phyloP scores from a whole-genome alignment of 2,329 filamentous ascomycete genomes.

The Colletotrichum truncatum region DNA sequence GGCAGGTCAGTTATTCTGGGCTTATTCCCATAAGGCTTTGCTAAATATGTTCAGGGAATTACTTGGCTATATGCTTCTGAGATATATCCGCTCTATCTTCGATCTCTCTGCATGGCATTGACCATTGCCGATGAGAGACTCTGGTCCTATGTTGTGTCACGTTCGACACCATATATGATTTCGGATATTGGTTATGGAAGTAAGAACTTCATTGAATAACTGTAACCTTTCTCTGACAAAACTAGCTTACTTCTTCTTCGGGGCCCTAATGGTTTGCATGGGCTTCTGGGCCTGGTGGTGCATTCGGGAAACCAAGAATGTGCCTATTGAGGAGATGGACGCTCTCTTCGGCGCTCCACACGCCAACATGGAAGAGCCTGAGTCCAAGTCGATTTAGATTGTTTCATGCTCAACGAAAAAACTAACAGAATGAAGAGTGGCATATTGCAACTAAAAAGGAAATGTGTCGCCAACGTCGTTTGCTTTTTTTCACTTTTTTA shows the following conservation, averaged over 20 bases:
- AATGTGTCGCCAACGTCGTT: too few species aligned
- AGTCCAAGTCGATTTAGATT: not conserved
- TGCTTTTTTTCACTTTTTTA: too few species aligned
- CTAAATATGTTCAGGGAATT: slow-evolving; percentile 43
- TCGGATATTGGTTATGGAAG: slow-evolving; percentile 52
- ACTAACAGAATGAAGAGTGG: not conserved
- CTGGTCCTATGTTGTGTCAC: slow-evolving; percentile 48
- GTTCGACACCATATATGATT: slow-evolving; percentile 51
- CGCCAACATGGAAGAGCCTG: not conserved
- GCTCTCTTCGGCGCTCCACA: not conserved
- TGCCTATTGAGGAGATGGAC: not conserved
- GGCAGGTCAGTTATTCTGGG: too few species aligned
- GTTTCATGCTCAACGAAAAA: not conserved
- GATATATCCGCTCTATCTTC: slow-evolving; percentile 51
- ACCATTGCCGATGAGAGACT: slow-evolving; percentile 47
- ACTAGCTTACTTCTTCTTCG: not conserved
- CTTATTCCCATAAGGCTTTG: too few species aligned
- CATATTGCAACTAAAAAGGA: too few species aligned
- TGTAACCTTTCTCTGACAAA: too few species aligned
- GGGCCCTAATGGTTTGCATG: not conserved
- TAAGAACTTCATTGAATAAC: too few species aligned
- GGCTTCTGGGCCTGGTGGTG: slow-evolving; percentile 1
- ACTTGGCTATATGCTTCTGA: slow-evolving; percentile 56
- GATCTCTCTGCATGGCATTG: slow-evolving; percentile 44
- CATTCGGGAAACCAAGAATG: not conserved